A percentile compares a stretch with the other conserved stretches of the same genome.
phyloP scores from a whole-genome alignment of 2,329 filamentous ascomycete genomes.

The Aspergillus aculeatus region DNA sequence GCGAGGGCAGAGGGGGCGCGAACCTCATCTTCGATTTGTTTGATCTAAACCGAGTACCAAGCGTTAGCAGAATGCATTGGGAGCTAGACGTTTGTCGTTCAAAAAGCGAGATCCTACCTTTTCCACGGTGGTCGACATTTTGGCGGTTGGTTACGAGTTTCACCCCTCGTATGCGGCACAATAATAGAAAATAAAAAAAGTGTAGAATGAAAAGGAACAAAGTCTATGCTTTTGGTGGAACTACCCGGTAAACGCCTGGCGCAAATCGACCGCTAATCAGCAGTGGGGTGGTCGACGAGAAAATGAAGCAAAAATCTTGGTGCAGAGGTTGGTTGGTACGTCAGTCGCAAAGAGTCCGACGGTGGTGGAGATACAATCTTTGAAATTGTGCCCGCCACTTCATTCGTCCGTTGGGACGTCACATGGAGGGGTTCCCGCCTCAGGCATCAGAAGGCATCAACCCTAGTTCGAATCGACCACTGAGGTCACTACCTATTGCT shows the following conservation, averaged over 20 bases:
- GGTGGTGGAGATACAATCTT: conserved; percentile 20
- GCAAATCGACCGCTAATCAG: conserved; percentile 4
- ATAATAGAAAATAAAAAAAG: conserved; percentile 13
- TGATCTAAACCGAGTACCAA: conserved; percentile 64
- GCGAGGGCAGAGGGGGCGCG: conserved; percentile 32
- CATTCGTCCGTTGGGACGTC: conserved; percentile 25
- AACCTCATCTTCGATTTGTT: conserved; percentile 93
- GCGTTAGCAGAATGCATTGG: conserved; percentile 27
- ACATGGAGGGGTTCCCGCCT: conserved; percentile 22
- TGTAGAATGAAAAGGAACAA: conserved; percentile 1
- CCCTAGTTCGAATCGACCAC: conserved; percentile 15
- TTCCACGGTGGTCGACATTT: conserved; percentile 95
- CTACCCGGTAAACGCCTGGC: background rate
- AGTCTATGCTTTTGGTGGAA: background rate
- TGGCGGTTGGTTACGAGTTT: conserved; percentile 41
- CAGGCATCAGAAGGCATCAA: conserved; percentile 15
- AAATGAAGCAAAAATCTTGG: background rate
- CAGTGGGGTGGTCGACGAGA: conserved; percentile 14
- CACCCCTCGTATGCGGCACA: conserved; percentile 18
- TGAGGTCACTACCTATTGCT: background rate
- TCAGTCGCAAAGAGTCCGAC: conserved; percentile 10
- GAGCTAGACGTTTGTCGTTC: too few species aligned
- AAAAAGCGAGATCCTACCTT: conserved; percentile 61
- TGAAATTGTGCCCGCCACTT: conserved; percentile 36
- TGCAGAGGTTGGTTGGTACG: conserved; percentile 1